Percentiles rank a stretch among this genome's conserved stretches.
Conservation (phyloP, 768 basidiomycete species). For the Kondoa malvinella region DNA sequence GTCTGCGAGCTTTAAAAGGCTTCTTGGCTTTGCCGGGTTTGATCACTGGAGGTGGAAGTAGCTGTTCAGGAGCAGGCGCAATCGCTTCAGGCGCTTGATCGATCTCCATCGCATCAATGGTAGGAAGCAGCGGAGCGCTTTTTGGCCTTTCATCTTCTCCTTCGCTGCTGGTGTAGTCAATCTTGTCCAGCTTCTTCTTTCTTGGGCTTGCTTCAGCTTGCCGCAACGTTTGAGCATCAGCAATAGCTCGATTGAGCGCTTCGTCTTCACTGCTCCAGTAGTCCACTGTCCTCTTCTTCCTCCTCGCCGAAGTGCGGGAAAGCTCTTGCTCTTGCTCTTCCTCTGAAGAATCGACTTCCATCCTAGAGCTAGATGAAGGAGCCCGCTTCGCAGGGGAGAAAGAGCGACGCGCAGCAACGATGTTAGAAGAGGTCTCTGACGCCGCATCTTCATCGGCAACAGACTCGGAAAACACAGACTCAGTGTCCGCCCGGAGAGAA, state of each 20-base stretch:
- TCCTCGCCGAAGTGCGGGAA: too few species aligned
- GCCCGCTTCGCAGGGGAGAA: too few species aligned
- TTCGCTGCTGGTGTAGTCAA: not conserved
- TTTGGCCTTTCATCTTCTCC: not conserved
- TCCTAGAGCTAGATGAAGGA: not conserved
- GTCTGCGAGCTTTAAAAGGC: not conserved
- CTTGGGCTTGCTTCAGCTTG: not conserved
- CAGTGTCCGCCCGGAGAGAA: slow-evolving; percentile 2
- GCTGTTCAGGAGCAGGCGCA: too few species aligned
- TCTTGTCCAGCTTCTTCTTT: not conserved
- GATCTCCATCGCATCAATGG: too few species aligned
- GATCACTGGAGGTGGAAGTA: too few species aligned
- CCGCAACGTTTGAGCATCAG: slow-evolving; percentile 7
- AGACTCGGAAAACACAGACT: not conserved
- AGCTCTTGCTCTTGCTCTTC: slow-evolving; percentile 9
- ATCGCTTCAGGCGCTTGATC: too few species aligned
- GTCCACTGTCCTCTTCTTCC: not conserved
- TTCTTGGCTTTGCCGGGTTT: not conserved
- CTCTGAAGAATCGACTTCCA: not conserved
- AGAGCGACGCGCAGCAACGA: too few species aligned
- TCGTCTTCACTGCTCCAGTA: slow-evolving; percentile 5
- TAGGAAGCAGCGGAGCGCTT: not conserved
- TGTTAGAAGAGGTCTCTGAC: slow-evolving; percentile 3
- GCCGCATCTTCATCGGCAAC: not conserved
- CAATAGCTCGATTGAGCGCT: slow-evolving; percentile 2